Base-by-base conservation (phyloP, 768 basidiomycete genomes). In the Boletus subparvulus region DNA sequence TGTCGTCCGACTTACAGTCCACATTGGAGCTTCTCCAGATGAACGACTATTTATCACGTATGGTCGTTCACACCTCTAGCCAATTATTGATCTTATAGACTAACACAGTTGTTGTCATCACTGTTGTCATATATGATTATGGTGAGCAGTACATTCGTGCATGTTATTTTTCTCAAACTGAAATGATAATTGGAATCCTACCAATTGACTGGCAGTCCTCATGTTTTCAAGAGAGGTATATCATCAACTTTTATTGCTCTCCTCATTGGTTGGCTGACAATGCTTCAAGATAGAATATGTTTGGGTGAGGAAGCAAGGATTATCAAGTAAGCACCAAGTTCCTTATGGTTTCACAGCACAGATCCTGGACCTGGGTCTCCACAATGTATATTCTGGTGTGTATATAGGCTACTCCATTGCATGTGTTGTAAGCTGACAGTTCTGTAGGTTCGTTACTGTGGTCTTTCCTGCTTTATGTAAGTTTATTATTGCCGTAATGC, bases 261-360 rank as follows among this genome's bases (percentile, higher is more conserved):
- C 9, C 0, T 0, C 3, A 16, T 21, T 2, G 21, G 21, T 21
- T 21, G 21, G 16, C n/a, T 54, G 36, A 53, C 9, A 11, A 16
- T 12, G 4, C n/a, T 6, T 14, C 30, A 44, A 64, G 63, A 13
- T 64, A 50, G 51, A 61, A 1, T 65, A 61, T 45, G 35, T 64
- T 21, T 65, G 63, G 63, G 63, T 64, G 2, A 39, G 61, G 37
- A 32, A 37, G 6, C 12, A 50, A 10, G 9, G 8, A 13, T 14
- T 8, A 33, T 17, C 1, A 9, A 17, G n/a, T 17, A 8, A 3
- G 6, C 6, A 19, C 12, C 0, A 1, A 8, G 14, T n/a, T 7
- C 1, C 17, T 54, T 10, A 54, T 9, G 10, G 3, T 14, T 0
- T 2, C 1, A 32, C 24, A 62, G 61, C 13, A 32, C 6, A 45